A percentile compares a stretch with the other conserved stretches of the same genome.
These are phyloP conservation scores for Magnaporthiopsis incrustans DNA, from an alignment of 2,329 filamentous ascomycete species.

Conservation along the genomic window DNA sequence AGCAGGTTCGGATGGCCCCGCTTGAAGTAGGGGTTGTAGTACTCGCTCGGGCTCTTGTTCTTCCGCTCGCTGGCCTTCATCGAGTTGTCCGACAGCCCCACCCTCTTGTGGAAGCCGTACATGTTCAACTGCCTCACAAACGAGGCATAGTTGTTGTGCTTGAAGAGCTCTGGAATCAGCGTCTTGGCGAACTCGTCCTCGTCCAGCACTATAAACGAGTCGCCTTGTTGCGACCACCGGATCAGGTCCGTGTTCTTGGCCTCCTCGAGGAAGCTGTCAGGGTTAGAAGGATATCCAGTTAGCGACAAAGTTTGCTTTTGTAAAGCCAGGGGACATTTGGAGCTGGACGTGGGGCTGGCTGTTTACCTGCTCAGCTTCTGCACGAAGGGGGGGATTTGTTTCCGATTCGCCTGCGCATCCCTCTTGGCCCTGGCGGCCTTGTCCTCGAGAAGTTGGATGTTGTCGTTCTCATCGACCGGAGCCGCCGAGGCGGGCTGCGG, in stretches of 20 bases:
- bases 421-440: conserved; percentile 74
- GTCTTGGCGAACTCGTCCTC: conserved; percentile 98
- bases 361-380: conserved; percentile 93
- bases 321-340: neutral
- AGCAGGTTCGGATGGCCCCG: conserved; percentile 85
- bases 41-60: conserved; percentile 96
- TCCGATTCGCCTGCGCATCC: conserved; percentile 82
- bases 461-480: conserved; percentile 51
- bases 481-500: conserved; percentile 24
- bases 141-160: conserved; percentile 97
- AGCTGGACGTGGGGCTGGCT: conserved; percentile 7
- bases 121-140: conserved; percentile 95
- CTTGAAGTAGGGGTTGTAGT: conserved; percentile 93
- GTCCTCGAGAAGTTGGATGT: conserved; percentile 70
- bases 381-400: conserved; percentile 95
- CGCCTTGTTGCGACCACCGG: conserved; percentile 92
- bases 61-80: conserved; percentile 97
- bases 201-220: conserved; percentile 93
- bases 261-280: conserved; percentile 77
- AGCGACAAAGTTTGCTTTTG: neutral
- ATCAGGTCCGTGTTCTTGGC: conserved; percentile 91
- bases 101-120: conserved; percentile 96
- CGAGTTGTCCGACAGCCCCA: conserved; percentile 89
- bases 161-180: conserved; percentile 94
- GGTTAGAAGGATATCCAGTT: conserved; percentile 9